Conservation (phyloP, 768 basidiomycete species). For the Trametes villosa region DNA sequence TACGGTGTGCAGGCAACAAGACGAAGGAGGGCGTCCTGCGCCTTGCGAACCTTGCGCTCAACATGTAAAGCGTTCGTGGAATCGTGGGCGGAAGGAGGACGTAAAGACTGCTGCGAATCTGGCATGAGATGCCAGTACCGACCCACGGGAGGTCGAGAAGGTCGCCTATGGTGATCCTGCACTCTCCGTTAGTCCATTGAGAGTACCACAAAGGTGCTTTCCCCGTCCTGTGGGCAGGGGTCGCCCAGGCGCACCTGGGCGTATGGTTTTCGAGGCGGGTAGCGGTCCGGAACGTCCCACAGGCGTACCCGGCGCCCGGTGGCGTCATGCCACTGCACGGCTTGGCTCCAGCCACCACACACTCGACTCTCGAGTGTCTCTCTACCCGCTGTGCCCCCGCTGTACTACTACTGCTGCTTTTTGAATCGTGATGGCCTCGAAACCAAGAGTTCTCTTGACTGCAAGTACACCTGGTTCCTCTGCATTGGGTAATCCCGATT, state of each 20-base stretch:
- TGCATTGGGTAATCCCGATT: neutral
- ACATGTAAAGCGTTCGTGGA: slow-evolving; percentile 22
- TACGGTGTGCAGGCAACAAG: slow-evolving; percentile 65
- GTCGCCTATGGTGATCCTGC: no score
- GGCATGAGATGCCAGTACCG: neutral
- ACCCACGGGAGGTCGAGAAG: neutral
- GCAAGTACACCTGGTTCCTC: slow-evolving; percentile 36
- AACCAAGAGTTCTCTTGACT: slow-evolving; percentile 46
- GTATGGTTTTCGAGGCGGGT: no score
- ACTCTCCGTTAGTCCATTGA: neutral
- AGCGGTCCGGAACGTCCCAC: no score
- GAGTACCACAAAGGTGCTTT: neutral
- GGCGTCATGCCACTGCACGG: neutral
- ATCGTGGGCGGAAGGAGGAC: neutral
- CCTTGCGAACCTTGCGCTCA: slow-evolving; percentile 74
- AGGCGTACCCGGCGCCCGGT: neutral
- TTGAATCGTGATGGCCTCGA: neutral
- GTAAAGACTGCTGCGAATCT: neutral
- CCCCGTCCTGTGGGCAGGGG: neutral
- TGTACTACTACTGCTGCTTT: neutral
- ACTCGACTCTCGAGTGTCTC: neutral
- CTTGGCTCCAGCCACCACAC: neutral
- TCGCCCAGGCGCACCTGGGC: no score
- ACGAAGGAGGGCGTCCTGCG: slow-evolving; percentile 86
- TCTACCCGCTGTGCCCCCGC: neutral